Conservation (phyloP, 2,329 filamentous ascomycete genomes). For the Phialophora chinensis region DNA sequence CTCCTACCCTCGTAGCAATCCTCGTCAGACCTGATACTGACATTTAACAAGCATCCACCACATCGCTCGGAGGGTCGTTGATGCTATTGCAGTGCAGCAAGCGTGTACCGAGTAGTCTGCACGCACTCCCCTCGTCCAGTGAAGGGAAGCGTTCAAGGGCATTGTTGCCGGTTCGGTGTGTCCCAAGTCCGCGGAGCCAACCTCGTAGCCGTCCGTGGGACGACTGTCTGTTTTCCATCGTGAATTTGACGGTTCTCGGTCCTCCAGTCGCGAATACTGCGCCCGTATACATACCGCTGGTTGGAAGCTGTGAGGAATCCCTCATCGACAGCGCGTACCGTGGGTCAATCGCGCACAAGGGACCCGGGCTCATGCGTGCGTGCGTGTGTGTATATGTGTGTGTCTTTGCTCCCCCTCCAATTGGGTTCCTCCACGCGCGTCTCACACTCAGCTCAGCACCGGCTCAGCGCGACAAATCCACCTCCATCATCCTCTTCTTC, state of each 20-base stretch:
- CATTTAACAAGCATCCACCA: background rate
- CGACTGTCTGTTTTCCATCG: background rate
- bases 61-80: background rate
- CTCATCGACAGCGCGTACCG: background rate
- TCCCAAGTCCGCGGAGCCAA: background rate
- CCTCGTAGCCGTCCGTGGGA: background rate
- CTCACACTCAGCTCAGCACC: background rate
- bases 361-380: too few species aligned
- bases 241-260: background rate
- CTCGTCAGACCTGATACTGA: background rate
- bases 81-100: background rate
- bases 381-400: background rate
- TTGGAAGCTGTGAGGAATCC: background rate
- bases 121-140: background rate
- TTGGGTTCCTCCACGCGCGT: background rate
- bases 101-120: too few species aligned
- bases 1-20: background rate
- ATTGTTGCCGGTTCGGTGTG: background rate
- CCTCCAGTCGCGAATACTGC: background rate
- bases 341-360: background rate
- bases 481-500: slow-evolving; percentile 56
- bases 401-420: background rate
- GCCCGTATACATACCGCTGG: too few species aligned
- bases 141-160: too few species aligned
- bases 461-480: slow-evolving; percentile 26